A percentile compares a stretch with the other conserved stretches of the same genome.
Conservation (phyloP, 139 green algal genomes). For the Coelastrella sp. region DNA sequence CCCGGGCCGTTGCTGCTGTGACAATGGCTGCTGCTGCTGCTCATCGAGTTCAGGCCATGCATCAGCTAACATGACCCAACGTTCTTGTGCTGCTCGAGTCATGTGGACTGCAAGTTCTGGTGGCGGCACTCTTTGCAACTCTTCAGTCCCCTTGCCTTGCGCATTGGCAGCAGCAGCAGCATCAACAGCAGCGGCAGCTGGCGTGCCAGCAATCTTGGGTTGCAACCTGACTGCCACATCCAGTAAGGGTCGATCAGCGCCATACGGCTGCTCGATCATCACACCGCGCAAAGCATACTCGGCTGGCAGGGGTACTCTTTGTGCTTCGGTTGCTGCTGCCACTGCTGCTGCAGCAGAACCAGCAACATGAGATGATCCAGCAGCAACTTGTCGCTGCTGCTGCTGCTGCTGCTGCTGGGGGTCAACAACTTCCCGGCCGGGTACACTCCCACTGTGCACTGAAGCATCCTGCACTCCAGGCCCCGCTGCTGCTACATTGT, state of each 20-base stretch:
- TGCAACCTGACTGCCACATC: not conserved
- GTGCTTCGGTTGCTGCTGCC: not conserved
- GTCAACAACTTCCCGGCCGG: not conserved
- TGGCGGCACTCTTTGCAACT: not conserved
- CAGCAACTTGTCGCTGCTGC: not conserved
- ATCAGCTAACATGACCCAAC: conserved; percentile 23
- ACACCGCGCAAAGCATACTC: not conserved
- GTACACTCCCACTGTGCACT: not conserved
- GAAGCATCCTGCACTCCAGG: not conserved
- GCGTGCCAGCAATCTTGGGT: not conserved
- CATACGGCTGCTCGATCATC: not conserved
- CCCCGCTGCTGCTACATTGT: not conserved
- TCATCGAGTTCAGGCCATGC: not conserved
- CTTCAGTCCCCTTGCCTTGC: not conserved
- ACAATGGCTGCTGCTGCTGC: not conserved
- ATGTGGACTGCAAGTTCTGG: not conserved
- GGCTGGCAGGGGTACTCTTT: not conserved
- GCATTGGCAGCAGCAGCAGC: not conserved
- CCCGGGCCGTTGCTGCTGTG: not conserved
- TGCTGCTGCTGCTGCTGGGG: conserved; percentile 1
- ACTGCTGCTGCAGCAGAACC: not conserved
- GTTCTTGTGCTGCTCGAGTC: conserved; percentile 8
- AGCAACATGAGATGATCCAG: not conserved
- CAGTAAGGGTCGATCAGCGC: not conserved
- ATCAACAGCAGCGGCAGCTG: conserved; percentile 5